phyloP scores from a whole-genome alignment of 352 stramenopile genomes.

The Globisporangium yorkense region DNA sequence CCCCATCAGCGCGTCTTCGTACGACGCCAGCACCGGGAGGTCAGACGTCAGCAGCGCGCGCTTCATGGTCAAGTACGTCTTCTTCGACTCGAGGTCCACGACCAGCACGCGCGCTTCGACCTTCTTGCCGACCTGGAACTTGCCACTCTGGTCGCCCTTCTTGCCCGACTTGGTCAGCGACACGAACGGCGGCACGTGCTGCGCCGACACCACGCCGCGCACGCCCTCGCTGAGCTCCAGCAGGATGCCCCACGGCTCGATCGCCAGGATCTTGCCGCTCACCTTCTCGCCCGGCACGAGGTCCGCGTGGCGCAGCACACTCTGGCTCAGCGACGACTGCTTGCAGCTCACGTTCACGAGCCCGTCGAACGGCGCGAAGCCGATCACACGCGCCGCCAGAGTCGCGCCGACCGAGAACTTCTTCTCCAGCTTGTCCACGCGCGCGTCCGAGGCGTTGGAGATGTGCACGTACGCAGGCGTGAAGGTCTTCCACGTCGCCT shows the following conservation, averaged over 20 bases:
- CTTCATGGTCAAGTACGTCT: conserved; percentile 91
- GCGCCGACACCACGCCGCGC: conserved; percentile 57
- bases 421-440: conserved; percentile 87
- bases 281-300: conserved; percentile 69
- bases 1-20: conserved; percentile 62
- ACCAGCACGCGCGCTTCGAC: conserved; percentile 79
- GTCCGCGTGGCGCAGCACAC: conserved; percentile 76
- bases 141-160: conserved; percentile 53
- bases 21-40: conserved; percentile 70
- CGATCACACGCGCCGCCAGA: conserved; percentile 72
- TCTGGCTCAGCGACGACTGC: conserved; percentile 63
- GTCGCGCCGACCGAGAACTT: conserved; percentile 59
- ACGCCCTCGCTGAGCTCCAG: conserved; percentile 85
- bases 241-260: conserved; percentile 81
- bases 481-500: conserved; percentile 77
- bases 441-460: conserved; percentile 75
- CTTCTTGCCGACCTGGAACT: conserved; percentile 75
- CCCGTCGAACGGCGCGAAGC: conserved; percentile 81
- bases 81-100: conserved; percentile 88
- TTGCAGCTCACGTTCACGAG: conserved; percentile 84
- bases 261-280: conserved; percentile 71
- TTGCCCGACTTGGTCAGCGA: conserved; percentile 54
- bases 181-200: conserved; percentile 78
- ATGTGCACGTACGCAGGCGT: conserved; percentile 86
- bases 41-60: conserved; percentile 73